Conservation (phyloP, 768 basidiomycete species). For the Pisolithus tinctorius region DNA sequence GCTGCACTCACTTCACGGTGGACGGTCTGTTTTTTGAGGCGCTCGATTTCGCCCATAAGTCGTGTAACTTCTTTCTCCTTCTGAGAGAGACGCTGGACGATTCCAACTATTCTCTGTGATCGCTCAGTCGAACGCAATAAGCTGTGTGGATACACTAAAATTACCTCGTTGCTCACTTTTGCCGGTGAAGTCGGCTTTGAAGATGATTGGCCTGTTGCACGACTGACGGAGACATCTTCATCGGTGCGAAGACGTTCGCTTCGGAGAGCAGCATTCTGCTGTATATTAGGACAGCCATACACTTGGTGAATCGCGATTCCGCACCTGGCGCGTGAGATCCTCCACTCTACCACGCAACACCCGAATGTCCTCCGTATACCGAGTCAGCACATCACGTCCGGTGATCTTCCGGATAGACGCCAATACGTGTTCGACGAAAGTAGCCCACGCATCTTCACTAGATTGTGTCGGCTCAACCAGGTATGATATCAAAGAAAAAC, state of each 20-base stretch:
- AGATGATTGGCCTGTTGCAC: constrained; percentile 9
- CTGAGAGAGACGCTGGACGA: constrained; percentile 73
- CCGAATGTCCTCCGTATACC: constrained; percentile 50
- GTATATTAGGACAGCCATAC: background rate
- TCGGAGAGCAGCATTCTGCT: constrained; percentile 7
- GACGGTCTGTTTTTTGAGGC: constrained; percentile 51
- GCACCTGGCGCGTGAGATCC: constrained; percentile 60
- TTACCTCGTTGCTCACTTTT: constrained; percentile 54
- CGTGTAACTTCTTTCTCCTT: constrained; percentile 82
- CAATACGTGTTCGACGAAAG: constrained; percentile 54
- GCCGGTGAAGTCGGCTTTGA: constrained; percentile 34
- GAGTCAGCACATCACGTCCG: constrained; percentile 54
- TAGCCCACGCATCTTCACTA: constrained; percentile 62
- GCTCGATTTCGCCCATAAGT: constrained; percentile 66
- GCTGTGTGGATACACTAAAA: constrained; percentile 6
- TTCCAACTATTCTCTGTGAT: constrained; percentile 55
- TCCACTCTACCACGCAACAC: constrained; percentile 53
- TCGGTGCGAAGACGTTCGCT: background rate
- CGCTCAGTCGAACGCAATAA: background rate
- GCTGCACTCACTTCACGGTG: constrained; percentile 51
- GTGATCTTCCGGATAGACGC: constrained; percentile 60
- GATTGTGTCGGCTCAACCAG: constrained; percentile 11
- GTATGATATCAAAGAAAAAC: background rate
- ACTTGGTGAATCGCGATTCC: constrained; percentile 2
- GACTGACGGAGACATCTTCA: constrained; percentile 12